phyloP scores from a whole-genome alignment of 441 rosid species.

The Raphanus hybrid region DNA sequence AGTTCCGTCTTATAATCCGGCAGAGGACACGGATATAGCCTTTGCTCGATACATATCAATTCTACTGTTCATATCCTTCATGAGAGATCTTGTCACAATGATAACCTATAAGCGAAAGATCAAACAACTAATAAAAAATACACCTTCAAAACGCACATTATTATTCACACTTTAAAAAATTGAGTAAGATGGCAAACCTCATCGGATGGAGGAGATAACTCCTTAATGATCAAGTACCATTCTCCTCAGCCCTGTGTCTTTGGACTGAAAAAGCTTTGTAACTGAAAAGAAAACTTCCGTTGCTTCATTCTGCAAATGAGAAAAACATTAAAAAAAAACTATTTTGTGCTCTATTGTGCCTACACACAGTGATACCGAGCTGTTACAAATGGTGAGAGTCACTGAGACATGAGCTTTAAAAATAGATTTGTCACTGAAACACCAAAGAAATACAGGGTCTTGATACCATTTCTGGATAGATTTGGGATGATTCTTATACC shows the following conservation, averaged over 20 bases:
- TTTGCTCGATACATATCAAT: constrained; percentile 98
- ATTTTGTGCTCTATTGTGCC: too few relatives aligned
- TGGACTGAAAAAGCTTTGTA: constrained; percentile 96
- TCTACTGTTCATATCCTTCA: constrained; percentile 49
- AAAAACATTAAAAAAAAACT: too few relatives aligned
- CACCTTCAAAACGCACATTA: neutral
- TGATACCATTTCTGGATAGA: too few relatives aligned
- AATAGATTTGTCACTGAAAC: too few relatives aligned
- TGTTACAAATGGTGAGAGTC: too few relatives aligned
- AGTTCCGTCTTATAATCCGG: constrained; percentile 90
- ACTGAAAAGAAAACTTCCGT: constrained; percentile 88
- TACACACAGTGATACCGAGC: too few relatives aligned
- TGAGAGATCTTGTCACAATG: constrained; percentile 96
- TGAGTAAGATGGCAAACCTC: constrained; percentile 62
- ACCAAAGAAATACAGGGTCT: too few relatives aligned
- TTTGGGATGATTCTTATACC: too few relatives aligned
- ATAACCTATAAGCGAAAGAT: constrained; percentile 63
- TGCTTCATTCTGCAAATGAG: constrained; percentile 68
- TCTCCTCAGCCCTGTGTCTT: constrained; percentile 91
- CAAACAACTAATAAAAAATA: neutral
- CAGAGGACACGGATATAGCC: constrained; percentile 98
- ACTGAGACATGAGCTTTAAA: too few relatives aligned
- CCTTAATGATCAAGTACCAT: constrained; percentile 99
- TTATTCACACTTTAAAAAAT: neutral
- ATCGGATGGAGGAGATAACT: constrained; percentile 95